Base-by-base conservation (phyloP, 306 rosid genomes). In the Carpinus viminea region DNA sequence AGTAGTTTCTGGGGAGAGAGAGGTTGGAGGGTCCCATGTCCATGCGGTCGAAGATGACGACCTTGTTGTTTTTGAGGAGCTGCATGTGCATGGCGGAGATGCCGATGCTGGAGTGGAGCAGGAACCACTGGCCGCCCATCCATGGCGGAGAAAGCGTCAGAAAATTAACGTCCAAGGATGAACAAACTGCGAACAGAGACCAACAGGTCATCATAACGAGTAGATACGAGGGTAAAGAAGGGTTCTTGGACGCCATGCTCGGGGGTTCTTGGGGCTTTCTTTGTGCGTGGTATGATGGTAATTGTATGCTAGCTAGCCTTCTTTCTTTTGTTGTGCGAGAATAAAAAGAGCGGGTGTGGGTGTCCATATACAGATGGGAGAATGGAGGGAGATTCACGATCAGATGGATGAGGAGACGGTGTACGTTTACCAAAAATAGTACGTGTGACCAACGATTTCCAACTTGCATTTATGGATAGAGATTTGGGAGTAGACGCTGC, bases 1-100 rank as follows among this genome's bases (percentile, higher is more conserved):
- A 75, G 78, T 87, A 77, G 6, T 20, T 77, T 5, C 17, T 1
- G 8, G 88, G 85, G 68, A 90, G 88, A 24, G 97, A 80, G 77
- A 89, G 82, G 68, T 93, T 93, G 4, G 98, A 93, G 7, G 88
- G 93, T 3, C 97, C 98, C 78, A 91, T 88, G 68, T 93, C 91
- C 2, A 93, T 83, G 1, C 98, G 85, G 79, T 93, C 93, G 73
- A 91, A 91, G 64, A 91, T 85, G 38, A 93, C 18, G 8, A 93
- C 95, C 59, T 85, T 86, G 81, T 89, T 85, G 88, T 88, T 90
- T 9, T 11, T 53, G 80, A 93, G 84, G 1, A 93, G 87, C 34
- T 91, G 98, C 97, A 93, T 93, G 95, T 93, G 98, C 95, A 93
- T 91, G 85, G 98, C 98, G 0, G 97, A 90, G 77, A 93, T 82